These are phyloP conservation scores for Poa annua DNA, from an alignment of 176 grass and related monocot genomes.

Conservation along the genomic window DNA sequence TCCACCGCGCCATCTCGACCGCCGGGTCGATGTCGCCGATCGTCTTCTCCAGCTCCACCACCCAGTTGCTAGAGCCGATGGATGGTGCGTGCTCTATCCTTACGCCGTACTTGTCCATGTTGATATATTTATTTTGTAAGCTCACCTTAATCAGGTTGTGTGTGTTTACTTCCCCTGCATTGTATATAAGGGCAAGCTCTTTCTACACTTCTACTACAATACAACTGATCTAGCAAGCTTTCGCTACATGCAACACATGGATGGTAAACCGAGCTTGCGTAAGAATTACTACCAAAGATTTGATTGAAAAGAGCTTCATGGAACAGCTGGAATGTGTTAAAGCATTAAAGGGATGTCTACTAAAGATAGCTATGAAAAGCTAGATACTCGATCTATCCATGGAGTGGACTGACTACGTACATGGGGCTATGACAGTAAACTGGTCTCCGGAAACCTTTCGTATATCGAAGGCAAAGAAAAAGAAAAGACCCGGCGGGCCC, in stretches of 20 bases:
- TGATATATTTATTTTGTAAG: not conserved
- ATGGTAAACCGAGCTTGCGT: not conserved
- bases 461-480: not conserved
- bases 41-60: slow-evolving; percentile 23
- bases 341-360: not conserved
- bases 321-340: not conserved
- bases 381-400: not conserved
- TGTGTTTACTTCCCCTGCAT: not conserved
- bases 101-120: not conserved
- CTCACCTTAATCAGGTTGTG: not conserved
- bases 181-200: not conserved
- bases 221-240: no score
- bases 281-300: not conserved
- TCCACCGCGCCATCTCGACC: slow-evolving; percentile 41
- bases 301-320: not conserved
- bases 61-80: slow-evolving; percentile 28
- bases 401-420: not conserved
- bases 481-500: not conserved
- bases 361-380: not conserved
- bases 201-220: no score
- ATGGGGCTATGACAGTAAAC: not conserved
- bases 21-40: slow-evolving; percentile 4
- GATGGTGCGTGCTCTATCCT: not conserved
- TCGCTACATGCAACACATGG: no score
- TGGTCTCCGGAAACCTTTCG: not conserved